A percentile compares a stretch with the other conserved stretches of the same genome.
Conservation (phyloP, 2,329 filamentous ascomycete species). For the Penicillium decumbens region DNA sequence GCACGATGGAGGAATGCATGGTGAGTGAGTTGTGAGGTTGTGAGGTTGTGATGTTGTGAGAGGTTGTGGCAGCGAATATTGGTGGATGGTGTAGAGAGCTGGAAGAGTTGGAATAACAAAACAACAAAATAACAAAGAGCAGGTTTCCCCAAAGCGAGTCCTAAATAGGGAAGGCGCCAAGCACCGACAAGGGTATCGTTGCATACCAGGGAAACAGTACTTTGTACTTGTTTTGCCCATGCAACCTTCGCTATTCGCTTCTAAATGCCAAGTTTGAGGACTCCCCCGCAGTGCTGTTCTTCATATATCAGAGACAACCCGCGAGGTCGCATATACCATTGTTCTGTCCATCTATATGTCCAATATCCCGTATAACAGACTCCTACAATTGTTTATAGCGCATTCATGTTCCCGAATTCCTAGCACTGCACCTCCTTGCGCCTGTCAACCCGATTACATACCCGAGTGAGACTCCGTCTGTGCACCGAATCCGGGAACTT, state of each 20-base stretch:
- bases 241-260: background rate
- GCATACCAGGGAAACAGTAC: background rate
- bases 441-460: conserved; percentile 16
- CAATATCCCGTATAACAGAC: background rate
- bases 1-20: conserved; percentile 48
- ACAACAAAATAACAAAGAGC: conserved; percentile 5
- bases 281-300: background rate
- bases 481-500: background rate
- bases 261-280: background rate
- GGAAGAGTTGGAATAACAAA: conserved; percentile 1
- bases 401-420: conserved; percentile 18
- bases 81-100: background rate
- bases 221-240: background rate
- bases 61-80: conserved; percentile 1
- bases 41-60: background rate
- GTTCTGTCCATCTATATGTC: background rate
- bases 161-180: background rate
- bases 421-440: conserved; percentile 13
- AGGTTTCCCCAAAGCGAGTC: background rate
- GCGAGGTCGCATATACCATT: background rate
- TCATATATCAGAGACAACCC: background rate
- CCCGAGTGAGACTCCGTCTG: conserved; percentile 6
- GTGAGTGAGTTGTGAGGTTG: conserved; percentile 18
- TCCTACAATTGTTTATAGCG: background rate
- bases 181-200: background rate